These are phyloP conservation scores for Usnea hakonensis DNA, from an alignment of 495 filamentous ascomycete genomes.

Conservation along the genomic window DNA sequence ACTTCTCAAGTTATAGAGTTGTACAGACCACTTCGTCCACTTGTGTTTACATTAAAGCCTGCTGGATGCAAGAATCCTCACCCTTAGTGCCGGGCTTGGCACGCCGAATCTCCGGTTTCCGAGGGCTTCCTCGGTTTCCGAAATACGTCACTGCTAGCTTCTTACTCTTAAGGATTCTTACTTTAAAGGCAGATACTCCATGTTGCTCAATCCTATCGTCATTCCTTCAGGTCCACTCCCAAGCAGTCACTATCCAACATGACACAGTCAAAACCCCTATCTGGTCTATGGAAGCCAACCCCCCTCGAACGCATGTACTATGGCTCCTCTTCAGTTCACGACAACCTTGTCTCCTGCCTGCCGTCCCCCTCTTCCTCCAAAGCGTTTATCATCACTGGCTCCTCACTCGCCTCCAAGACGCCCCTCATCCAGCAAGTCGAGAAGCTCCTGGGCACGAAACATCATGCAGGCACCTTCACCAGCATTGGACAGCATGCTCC, in stretches of 20 bases:
- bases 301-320: conserved; percentile 39
- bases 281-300: conserved; percentile 15
- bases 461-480: conserved; percentile 40
- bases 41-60: background rate
- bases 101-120: background rate
- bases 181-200: background rate
- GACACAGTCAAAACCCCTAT: background rate
- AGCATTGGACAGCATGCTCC: conserved; percentile 42
- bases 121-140: background rate
- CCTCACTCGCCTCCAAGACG: conserved; percentile 40
- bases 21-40: too few relatives aligned
- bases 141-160: background rate
- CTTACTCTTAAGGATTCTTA: background rate
- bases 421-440: conserved; percentile 39
- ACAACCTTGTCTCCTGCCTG: conserved; percentile 33
- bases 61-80: background rate
- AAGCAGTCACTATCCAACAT: background rate
- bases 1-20: too few relatives aligned
- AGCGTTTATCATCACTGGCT: conserved; percentile 45
- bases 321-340: conserved; percentile 36
- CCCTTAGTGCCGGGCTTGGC: background rate
- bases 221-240: background rate
- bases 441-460: conserved; percentile 30
- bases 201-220: background rate
- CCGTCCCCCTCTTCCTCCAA: conserved; percentile 34